Conservation (phyloP, 495 filamentous ascomycete genomes). For the Aspergillus coremiiformis region DNA sequence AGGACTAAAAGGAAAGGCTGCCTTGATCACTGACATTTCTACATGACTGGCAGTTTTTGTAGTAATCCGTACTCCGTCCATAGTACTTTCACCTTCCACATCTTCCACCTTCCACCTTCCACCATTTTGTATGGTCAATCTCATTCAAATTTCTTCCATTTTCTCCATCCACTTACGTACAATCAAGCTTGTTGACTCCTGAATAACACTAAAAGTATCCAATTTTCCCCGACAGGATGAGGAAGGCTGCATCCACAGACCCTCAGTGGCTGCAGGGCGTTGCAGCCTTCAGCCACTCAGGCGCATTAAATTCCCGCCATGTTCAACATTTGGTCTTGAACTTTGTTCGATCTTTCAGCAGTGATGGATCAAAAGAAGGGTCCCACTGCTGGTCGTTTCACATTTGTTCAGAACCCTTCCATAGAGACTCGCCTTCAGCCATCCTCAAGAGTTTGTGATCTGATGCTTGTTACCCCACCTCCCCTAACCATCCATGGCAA, state of each 20-base stretch:
- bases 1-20: not conserved
- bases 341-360: not conserved
- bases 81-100: too few species aligned
- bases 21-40: not conserved
- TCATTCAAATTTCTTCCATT: not conserved
- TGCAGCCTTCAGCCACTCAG: conserved; percentile 2
- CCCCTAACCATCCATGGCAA: not conserved
- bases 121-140: not conserved
- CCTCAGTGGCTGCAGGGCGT: conserved; percentile 1
- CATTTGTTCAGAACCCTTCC: conserved; percentile 1
- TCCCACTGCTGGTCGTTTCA: conserved; percentile 6
- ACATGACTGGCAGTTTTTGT: not conserved
- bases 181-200: too few species aligned
- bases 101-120: too few species aligned
- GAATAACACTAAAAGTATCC: too few species aligned
- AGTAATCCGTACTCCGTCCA: too few species aligned
- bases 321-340: too few species aligned
- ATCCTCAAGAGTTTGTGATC: conserved; percentile 1
- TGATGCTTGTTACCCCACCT: conserved; percentile 4
- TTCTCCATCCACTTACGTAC: not conserved
- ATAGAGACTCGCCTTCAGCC: conserved; percentile 1
- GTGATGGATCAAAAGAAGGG: not conserved
- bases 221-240: too few species aligned
- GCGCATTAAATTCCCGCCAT: not conserved
- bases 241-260: not conserved